Base-by-base conservation (phyloP, 2,329 filamentous ascomycete genomes). In the Penicillium sp. region DNA sequence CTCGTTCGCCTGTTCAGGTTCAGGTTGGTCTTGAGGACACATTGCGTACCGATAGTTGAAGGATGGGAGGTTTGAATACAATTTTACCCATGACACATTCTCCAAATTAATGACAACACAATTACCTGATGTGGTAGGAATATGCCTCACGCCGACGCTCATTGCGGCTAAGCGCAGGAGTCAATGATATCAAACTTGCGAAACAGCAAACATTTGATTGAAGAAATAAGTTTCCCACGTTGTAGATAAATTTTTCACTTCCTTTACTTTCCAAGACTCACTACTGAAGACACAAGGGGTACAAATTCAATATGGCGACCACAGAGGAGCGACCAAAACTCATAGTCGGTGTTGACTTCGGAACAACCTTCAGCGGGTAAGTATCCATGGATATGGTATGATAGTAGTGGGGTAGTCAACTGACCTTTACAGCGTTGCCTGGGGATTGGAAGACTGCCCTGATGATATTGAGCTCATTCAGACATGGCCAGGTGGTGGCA, bases 331-430 rank as follows among this genome's bases (percentile, higher is more conserved):
- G 41, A 11, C 47, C 60, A 6, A 50, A 39, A 19, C 29, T 70
- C 9, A 55, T 69, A 25, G 60, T 72, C 13, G 68, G 65, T 1
- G 41, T 71, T 23, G 69, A 72, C 46, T 72, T 70, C 47, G 70
- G 69, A 2, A 72, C 68, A 15, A 72, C 70, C 9, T 72, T 64
- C 48, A 71, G 65, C 44, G 68, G 70, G 66, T 70, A 52, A 29
- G 55, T 52, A 15, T 23, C 5, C 7, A 8, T n/a, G 2, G 31
- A 34, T 21, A 21, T 21, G 15, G 1, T 21, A 2, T 34, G 2
- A 19, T n/a, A 5, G 11, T 23, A 2, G 7, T 2, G 0, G 8
- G 16, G 19, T 23, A 33, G 7, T 11, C 1, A 3, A 3, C 41
- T 60, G 5, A 59, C 11, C 0, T 11, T 44, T 2, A 10, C 6